Evolutionary conservation across 768 basidiomycete species (phyloP), one percentile per base, ranked within the genome.

Genomic region (Mrakia blollopis): DNA sequence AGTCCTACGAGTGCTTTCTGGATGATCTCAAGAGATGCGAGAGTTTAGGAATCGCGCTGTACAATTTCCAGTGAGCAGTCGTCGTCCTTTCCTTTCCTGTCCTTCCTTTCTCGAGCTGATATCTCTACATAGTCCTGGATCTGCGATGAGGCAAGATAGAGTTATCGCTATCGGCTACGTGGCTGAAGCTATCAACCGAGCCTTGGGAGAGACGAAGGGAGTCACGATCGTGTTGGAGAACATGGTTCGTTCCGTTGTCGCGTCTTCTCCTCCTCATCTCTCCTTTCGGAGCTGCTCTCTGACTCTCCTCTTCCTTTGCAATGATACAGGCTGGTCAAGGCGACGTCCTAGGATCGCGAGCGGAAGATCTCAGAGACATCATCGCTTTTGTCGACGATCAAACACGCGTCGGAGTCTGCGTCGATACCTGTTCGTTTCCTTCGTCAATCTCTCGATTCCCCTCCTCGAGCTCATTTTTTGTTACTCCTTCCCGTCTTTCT

Each of bases 11-110:
- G 28, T 94, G 92, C 81, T 94, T 95, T 82, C 80, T 93, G 11
- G 93, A 94, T 75, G 93, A 95, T 76, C 84, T 94, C 35, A 86
- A 87, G 81, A 85, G 93, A 69, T 93, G 92, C 80, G 91, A 93
- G 80, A 86, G 86, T 77, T 87, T 95, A 25, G 92, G 90, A 0
- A 85, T 94, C 28, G 84, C 85, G 73, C 82, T 90, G 8, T 94
- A 92, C 82, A 94, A 94, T 81, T 92, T 94, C 82, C 93, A 94
- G 93, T 93, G 75, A n/a, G 57, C 21, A 1, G 23, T 5, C 1
- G n/a, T n/a, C 57, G 91, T 86, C 30, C 39, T 57, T 2, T 72
- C 52, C 21, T 28, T 10, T 25, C 16, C 9, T 1, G 3, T 72
- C 37, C 2, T 35, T 60, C 54, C 18, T 4, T 2, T 37, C 16